phyloP scores from a whole-genome alignment of 371 early-diverging fungal species.

The Mucor lusitanicus region DNA sequence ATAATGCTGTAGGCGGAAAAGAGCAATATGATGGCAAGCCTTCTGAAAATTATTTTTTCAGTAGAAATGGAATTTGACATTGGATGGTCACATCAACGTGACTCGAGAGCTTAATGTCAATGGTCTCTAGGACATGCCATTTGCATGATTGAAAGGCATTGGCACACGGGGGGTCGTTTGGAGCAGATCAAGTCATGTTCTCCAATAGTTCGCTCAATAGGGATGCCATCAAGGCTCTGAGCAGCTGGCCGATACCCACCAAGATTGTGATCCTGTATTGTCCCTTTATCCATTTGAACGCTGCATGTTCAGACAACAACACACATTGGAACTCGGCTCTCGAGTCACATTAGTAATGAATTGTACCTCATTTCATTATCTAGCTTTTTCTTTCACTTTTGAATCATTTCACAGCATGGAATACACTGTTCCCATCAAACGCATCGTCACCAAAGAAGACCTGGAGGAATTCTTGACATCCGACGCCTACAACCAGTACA shows the following conservation, averaged over 20 bases:
- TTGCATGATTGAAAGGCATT: neutral
- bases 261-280: neutral
- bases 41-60: conserved; percentile 9
- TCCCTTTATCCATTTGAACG: neutral
- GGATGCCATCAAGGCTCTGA: too few relatives aligned
- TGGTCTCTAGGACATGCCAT: neutral
- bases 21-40: neutral
- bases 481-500: conserved; percentile 59
- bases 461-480: conserved; percentile 77
- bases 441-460: conserved; percentile 87
- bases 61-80: neutral
- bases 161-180: neutral
- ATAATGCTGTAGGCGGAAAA: conserved; percentile 3
- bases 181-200: neutral
- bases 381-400: neutral
- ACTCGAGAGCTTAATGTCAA: neutral
- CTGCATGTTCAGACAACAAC: neutral
- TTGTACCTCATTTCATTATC: neutral
- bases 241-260: neutral
- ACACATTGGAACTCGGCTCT: neutral
- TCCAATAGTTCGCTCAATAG: too few relatives aligned
- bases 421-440: conserved; percentile 56
- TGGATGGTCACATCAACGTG: neutral
- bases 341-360: neutral
- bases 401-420: conserved; percentile 11